Evolutionary conservation across 257 asterid genomes (phyloP).

Genomic region (Paulownia fortunei): DNA sequence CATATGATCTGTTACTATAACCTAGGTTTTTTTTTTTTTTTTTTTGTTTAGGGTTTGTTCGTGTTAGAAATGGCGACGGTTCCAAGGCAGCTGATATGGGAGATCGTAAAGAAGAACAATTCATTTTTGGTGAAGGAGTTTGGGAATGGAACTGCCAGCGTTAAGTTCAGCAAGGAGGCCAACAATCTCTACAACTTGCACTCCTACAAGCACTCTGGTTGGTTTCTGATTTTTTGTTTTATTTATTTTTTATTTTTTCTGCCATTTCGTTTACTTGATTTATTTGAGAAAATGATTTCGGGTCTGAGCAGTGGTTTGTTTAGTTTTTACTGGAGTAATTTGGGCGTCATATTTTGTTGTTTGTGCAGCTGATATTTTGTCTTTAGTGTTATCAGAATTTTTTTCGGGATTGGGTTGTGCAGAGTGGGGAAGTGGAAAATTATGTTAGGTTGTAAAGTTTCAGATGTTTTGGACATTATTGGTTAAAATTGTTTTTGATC

Average conservation of each 20-base stretch:
- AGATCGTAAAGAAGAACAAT: constrained; percentile 91
- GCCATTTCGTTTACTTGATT: neutral
- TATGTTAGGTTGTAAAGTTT: neutral
- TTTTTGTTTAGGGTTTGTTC: constrained; percentile 7
- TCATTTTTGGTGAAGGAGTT: constrained; percentile 79
- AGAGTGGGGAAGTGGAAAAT: neutral
- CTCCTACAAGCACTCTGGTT: constrained; percentile 95
- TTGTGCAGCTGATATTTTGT: constrained; percentile 5
- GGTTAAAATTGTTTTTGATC: neutral
- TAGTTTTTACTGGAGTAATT: neutral
- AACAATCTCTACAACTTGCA: constrained; percentile 87
- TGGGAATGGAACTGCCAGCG: constrained; percentile 79
- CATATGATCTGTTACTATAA: neutral
- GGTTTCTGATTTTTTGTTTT: constrained; percentile 2
- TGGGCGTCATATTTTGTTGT: neutral
- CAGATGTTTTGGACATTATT: neutral
- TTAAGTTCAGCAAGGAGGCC: constrained; percentile 84
- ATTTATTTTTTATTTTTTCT: neutral
- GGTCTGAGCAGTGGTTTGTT: neutral
- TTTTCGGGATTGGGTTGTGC: neutral
- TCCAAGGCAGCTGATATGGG: constrained; percentile 94
- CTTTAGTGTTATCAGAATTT: neutral
- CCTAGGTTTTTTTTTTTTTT: neutral
- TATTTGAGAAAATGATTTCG: neutral
- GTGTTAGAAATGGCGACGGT: constrained; percentile 72